Percentiles rank a stretch among this genome's conserved stretches.
Conservation (phyloP, 2,329 filamentous ascomycete species). For the Epichloe bromicola region DNA sequence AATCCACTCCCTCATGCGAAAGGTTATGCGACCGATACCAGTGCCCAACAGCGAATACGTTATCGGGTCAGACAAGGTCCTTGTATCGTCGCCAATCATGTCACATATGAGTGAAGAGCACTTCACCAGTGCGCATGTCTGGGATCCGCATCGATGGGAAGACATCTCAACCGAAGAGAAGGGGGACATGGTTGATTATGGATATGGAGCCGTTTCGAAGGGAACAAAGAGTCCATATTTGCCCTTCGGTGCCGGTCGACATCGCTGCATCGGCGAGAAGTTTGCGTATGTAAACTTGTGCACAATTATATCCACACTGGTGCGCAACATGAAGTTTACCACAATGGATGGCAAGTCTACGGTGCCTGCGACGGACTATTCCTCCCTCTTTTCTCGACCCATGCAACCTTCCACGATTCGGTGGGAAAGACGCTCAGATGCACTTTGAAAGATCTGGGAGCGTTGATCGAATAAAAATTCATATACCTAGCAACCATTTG, state of each 20-base stretch:
- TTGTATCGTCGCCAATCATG: slow-evolving; percentile 48
- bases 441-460: neutral
- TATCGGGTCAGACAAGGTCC: slow-evolving; percentile 42
- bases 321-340: slow-evolving; percentile 46
- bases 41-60: slow-evolving; percentile 72
- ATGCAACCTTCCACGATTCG: slow-evolving; percentile 18
- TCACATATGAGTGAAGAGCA: slow-evolving; percentile 38
- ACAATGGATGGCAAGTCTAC: slow-evolving; percentile 41
- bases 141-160: slow-evolving; percentile 91
- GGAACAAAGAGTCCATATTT: slow-evolving; percentile 82
- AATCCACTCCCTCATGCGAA: slow-evolving; percentile 90
- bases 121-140: slow-evolving; percentile 70
- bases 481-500: neutral
- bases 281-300: slow-evolving; percentile 68
- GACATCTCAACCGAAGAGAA: slow-evolving; percentile 18
- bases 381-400: slow-evolving; percentile 30
- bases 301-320: slow-evolving; percentile 49
- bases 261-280: slow-evolving; percentile 92
- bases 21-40: slow-evolving; percentile 77
- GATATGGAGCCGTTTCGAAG: slow-evolving; percentile 86
- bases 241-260: slow-evolving; percentile 84
- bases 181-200: slow-evolving; percentile 77
- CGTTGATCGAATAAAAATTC: neutral
- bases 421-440: slow-evolving; percentile 18
- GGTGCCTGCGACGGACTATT: slow-evolving; percentile 54